Conservation (phyloP, 352 stramenopile species). For the Pythium dissotocum region DNA sequence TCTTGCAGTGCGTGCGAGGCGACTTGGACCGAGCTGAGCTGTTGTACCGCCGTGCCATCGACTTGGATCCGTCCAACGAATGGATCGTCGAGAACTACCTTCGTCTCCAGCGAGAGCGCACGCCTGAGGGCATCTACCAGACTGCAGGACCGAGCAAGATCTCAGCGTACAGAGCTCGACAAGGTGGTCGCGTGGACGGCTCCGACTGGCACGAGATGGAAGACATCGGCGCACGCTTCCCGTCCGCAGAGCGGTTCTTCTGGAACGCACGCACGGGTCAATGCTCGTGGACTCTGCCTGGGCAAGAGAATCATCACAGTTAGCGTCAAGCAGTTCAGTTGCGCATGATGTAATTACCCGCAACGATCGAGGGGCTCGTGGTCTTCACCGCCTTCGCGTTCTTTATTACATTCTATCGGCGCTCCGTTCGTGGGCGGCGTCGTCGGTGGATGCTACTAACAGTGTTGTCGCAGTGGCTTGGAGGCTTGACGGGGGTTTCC, state of each 20-base stretch:
- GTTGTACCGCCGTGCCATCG: conserved; percentile 66
- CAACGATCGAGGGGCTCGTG: not conserved
- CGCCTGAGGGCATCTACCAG: conserved; percentile 49
- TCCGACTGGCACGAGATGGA: conserved; percentile 50
- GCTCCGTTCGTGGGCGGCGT: not conserved
- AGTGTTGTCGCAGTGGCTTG: not conserved
- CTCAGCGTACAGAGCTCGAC: conserved; percentile 39
- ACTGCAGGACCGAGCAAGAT: conserved; percentile 52
- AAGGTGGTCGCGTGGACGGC: conserved; percentile 18
- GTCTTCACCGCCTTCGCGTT: not conserved
- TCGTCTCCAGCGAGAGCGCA: conserved; percentile 52
- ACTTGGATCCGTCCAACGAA: conserved; percentile 49
- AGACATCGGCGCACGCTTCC: conserved; percentile 30
- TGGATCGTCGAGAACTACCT: conserved; percentile 60
- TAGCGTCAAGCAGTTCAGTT: not conserved
- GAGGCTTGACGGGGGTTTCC: not conserved
- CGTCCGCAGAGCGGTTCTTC: conserved; percentile 46
- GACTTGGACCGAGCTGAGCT: conserved; percentile 69
- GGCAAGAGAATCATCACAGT: not conserved
- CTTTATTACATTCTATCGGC: not conserved
- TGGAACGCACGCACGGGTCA: conserved; percentile 36
- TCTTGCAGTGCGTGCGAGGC: conserved; percentile 50
- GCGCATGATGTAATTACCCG: not conserved
- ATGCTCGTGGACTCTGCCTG: conserved; percentile 37
- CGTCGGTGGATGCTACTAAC: not conserved